These are phyloP conservation scores for Thermochaetoides thermophila DNA, from an alignment of 495 filamentous ascomycete species.

Conservation along the genomic window DNA sequence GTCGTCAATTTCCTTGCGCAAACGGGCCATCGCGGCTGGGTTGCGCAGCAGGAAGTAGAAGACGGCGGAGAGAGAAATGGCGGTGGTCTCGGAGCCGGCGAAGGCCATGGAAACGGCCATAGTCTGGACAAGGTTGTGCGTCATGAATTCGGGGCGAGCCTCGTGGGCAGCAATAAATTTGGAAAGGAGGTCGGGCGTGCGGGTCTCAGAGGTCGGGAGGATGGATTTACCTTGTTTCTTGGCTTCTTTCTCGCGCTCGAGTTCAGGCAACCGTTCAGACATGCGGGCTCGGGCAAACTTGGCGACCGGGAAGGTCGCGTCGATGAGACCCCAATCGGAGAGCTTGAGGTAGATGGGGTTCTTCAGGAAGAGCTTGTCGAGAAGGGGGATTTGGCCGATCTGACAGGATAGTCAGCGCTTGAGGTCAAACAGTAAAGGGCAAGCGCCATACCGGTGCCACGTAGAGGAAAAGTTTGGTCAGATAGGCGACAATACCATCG, in stretches of 20 bases:
- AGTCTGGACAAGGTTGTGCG: conserved; percentile 44
- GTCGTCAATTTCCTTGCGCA: conserved; percentile 40
- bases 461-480: conserved; percentile 40
- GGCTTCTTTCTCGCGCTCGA: conserved; percentile 10
- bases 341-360: conserved; percentile 41
- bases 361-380: conserved; percentile 46
- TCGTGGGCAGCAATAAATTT: conserved; percentile 46
- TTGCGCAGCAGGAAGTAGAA: conserved; percentile 52
- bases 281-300: conserved; percentile 43
- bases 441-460: conserved; percentile 47
- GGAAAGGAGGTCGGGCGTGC: conserved; percentile 42
- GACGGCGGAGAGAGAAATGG: conserved; percentile 44
- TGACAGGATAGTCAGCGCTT: conserved; percentile 11
- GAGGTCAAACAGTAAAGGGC: too few species aligned
- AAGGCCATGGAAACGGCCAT: conserved; percentile 54
- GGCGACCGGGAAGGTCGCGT: conserved; percentile 46
- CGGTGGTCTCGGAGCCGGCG: conserved; percentile 47
- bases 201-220: conserved; percentile 22
- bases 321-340: conserved; percentile 33
- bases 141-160: conserved; percentile 52
- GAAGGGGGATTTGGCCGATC: conserved; percentile 46
- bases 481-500: conserved; percentile 43
- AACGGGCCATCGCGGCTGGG: conserved; percentile 25
- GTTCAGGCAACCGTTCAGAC: conserved; percentile 34
- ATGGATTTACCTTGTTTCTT: conserved; percentile 1